phyloP scores from a whole-genome alignment of 2,329 filamentous ascomycete species.

The Penicillium sp. region DNA sequence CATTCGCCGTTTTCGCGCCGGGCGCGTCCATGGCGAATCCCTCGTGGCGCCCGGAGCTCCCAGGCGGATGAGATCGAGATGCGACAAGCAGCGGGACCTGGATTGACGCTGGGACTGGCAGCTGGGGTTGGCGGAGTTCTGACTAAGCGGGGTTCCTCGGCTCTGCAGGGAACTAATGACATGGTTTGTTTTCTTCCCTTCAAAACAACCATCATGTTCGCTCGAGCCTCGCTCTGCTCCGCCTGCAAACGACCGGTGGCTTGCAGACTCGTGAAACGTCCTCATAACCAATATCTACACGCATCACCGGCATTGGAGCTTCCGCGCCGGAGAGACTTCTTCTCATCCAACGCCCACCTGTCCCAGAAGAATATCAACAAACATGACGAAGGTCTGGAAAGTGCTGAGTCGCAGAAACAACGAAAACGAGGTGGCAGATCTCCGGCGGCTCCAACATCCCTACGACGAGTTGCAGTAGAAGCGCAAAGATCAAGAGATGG shows the following conservation, averaged over 20 bases:
- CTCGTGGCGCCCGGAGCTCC: conserved; percentile 24
- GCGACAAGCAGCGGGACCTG: conserved; percentile 17
- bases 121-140: conserved; percentile 18
- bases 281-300: conserved; percentile 33
- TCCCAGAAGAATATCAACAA: conserved; percentile 34
- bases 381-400: conserved; percentile 14
- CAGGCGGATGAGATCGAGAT: conserved; percentile 14
- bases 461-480: conserved; percentile 79
- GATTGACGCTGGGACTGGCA: conserved; percentile 14
- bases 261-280: conserved; percentile 22
- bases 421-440: conserved; percentile 48
- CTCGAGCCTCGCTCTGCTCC: conserved; percentile 28
- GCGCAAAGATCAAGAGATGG: conserved; percentile 60
- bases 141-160: conserved; percentile 19
- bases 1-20: conserved; percentile 29
- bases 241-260: conserved; percentile 29
- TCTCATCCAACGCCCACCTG: conserved; percentile 58
- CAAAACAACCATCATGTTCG: conserved; percentile 26
- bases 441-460: conserved; percentile 61
- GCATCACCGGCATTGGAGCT: conserved; percentile 31
- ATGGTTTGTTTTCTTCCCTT: conserved; percentile 6
- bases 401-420: conserved; percentile 28
- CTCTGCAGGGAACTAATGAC: conserved; percentile 15
- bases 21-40: conserved; percentile 37
- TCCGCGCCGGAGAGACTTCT: conserved; percentile 56